These are phyloP conservation scores for Lipomyces yarrowii DNA, from an alignment of 1,139 yeast genomes.

Conservation along the genomic window DNA sequence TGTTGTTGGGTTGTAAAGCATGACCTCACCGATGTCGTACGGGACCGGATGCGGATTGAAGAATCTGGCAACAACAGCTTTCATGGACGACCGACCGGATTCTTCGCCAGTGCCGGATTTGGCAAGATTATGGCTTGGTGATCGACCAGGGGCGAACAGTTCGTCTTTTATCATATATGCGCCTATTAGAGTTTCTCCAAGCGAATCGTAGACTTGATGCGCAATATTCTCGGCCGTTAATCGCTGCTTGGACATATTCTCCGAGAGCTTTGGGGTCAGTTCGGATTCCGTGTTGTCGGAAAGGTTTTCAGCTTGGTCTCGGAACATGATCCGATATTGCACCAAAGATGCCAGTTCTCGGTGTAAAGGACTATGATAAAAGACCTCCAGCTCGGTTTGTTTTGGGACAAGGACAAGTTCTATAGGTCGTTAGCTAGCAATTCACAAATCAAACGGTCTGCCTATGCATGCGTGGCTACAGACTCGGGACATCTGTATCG, in stretches of 20 bases:
- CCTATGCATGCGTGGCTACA: neutral
- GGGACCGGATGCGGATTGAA: neutral
- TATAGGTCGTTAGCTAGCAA: neutral
- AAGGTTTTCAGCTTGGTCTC: neutral
- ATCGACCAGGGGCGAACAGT: neutral
- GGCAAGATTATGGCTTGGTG: neutral
- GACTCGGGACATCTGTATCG: neutral
- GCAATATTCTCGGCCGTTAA: neutral
- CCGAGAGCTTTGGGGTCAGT: neutral
- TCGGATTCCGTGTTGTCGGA: neutral
- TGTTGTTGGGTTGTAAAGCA: neutral
- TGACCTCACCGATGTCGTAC: neutral
- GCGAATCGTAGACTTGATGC: neutral
- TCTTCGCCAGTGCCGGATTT: neutral
- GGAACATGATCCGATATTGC: neutral
- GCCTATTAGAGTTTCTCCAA: neutral
- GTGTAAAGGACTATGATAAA: neutral
- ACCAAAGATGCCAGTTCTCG: neutral
- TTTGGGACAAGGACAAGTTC: neutral
- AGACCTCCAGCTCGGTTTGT: neutral
- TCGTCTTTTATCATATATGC: neutral
- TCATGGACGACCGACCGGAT: neutral
- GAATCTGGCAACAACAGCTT: neutral
- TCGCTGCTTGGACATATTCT: neutral
- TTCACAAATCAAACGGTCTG: neutral